A percentile compares a stretch with the other conserved stretches of the same genome.
Conservation (phyloP, 1,284 basidiomycete species). For the Ceratobasidium sp. region DNA sequence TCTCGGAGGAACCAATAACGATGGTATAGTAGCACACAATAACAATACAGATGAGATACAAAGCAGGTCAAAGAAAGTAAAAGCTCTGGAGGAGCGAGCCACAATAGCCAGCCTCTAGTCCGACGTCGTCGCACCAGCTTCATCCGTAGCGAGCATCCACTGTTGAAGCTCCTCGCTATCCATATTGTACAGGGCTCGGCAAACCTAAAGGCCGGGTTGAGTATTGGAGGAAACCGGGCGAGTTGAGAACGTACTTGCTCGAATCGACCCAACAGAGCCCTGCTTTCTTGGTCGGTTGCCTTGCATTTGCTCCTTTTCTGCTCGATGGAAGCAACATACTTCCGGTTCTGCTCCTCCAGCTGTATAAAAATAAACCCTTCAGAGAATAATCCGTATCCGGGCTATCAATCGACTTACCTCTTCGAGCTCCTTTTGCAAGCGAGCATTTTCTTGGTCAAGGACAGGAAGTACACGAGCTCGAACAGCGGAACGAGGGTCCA, state of each 20-base stretch:
- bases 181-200: conserved; percentile 12
- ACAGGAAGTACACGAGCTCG: conserved; percentile 46
- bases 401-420: conserved; percentile 15
- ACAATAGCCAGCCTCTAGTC: conserved; percentile 18
- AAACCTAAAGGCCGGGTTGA: conserved; percentile 17
- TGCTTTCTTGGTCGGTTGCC: conserved; percentile 39
- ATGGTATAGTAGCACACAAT: neutral
- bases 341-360: conserved; percentile 40
- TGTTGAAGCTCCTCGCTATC: conserved; percentile 39
- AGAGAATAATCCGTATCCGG: neutral
- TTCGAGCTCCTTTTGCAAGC: conserved; percentile 45
- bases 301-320: conserved; percentile 27
- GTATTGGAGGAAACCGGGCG: neutral
- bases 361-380: neutral
- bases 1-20: neutral
- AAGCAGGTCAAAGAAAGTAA: neutral
- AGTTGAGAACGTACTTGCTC: conserved; percentile 20
- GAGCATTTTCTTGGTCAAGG: conserved; percentile 39
- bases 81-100: neutral
- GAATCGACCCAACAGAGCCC: conserved; percentile 10
- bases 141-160: conserved; percentile 44
- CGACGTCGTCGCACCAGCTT: conserved; percentile 37
- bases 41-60: neutral
- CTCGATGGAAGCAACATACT: conserved; percentile 24
- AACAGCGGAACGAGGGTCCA: conserved; percentile 48